A percentile compares a stretch with the other conserved stretches of the same genome.
These are phyloP conservation scores for Lathyrus sativus DNA, from an alignment of 306 rosid genomes.

Conservation along the genomic window DNA sequence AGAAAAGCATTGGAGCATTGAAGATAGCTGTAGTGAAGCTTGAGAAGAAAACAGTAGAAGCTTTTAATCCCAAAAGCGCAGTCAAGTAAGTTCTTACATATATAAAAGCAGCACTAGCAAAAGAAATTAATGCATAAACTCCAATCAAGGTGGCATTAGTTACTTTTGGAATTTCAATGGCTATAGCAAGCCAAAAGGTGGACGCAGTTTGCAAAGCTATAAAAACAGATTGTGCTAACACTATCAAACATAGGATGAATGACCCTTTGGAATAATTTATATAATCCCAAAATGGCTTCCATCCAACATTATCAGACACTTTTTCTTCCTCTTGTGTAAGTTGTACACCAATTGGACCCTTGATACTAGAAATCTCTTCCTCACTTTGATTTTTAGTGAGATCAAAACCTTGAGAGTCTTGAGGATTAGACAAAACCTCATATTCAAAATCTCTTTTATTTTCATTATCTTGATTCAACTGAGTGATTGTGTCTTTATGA, in stretches of 20 bases:
- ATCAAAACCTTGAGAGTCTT: background rate
- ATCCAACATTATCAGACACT: slow-evolving; percentile 67
- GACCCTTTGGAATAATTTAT: slow-evolving; percentile 49
- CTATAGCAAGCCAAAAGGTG: slow-evolving; percentile 73
- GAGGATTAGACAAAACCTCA: slow-evolving; percentile 16
- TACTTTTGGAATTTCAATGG: slow-evolving; percentile 55
- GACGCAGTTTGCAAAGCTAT: slow-evolving; percentile 54
- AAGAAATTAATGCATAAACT: slow-evolving; percentile 58
- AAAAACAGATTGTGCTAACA: slow-evolving; percentile 46
- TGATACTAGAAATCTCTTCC: slow-evolving; percentile 37
- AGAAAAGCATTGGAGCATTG: slow-evolving; percentile 86
- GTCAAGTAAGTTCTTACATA: slow-evolving; percentile 43
- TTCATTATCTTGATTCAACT: slow-evolving; percentile 40
- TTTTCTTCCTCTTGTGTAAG: slow-evolving; percentile 78
- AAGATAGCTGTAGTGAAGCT: slow-evolving; percentile 64
- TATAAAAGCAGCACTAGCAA: slow-evolving; percentile 50
- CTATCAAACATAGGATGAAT: slow-evolving; percentile 35
- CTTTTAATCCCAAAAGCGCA: slow-evolving; percentile 71
- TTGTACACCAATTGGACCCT: slow-evolving; percentile 46
- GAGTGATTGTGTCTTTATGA: slow-evolving; percentile 55
- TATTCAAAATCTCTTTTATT: slow-evolving; percentile 36
- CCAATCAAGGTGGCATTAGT: slow-evolving; percentile 52
- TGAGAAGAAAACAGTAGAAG: slow-evolving; percentile 69
- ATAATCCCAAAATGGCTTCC: slow-evolving; percentile 72
- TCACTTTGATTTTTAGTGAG: slow-evolving; percentile 36